Conservation (phyloP, 2,329 filamentous ascomycete genomes). For the Boeremia lycopersici region DNA sequence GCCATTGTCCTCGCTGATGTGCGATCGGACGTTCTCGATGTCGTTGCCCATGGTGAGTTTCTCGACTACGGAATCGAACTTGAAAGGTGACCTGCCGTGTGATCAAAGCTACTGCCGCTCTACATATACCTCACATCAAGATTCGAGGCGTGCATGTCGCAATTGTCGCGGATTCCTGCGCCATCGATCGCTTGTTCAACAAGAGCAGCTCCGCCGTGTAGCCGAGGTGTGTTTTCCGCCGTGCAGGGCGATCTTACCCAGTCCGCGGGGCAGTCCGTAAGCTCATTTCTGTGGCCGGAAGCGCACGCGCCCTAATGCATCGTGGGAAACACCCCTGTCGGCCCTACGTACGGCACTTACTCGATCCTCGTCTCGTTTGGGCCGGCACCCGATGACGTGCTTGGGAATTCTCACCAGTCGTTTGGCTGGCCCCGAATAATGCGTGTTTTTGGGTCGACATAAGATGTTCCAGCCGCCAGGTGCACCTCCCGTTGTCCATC, state of each 20-base stretch:
- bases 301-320: slow-evolving; percentile 5
- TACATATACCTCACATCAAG: slow-evolving; percentile 7
- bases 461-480: slow-evolving; percentile 14
- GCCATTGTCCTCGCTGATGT: slow-evolving; percentile 31
- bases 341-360: slow-evolving; percentile 6
- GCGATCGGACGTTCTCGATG: slow-evolving; percentile 27
- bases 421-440: neutral
- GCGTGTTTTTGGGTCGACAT: slow-evolving; percentile 8
- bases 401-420: slow-evolving; percentile 1
- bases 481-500: neutral
- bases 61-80: neutral
- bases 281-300: slow-evolving; percentile 8
- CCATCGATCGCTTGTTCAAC: slow-evolving; percentile 22
- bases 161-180: slow-evolving; percentile 22
- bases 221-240: slow-evolving; percentile 16
- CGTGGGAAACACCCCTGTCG: slow-evolving; percentile 2
- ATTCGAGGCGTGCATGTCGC: slow-evolving; percentile 27
- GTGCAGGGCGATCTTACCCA: slow-evolving; percentile 7
- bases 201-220: slow-evolving; percentile 21
- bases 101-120: neutral
- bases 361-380: slow-evolving; percentile 8
- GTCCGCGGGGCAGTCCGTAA: slow-evolving; percentile 9
- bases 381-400: slow-evolving; percentile 32
- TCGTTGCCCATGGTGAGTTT: slow-evolving; percentile 29
- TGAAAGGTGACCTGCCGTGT: neutral